phyloP scores from a whole-genome alignment of 2,329 filamentous ascomycete species.

The Venturia oleaginea region DNA sequence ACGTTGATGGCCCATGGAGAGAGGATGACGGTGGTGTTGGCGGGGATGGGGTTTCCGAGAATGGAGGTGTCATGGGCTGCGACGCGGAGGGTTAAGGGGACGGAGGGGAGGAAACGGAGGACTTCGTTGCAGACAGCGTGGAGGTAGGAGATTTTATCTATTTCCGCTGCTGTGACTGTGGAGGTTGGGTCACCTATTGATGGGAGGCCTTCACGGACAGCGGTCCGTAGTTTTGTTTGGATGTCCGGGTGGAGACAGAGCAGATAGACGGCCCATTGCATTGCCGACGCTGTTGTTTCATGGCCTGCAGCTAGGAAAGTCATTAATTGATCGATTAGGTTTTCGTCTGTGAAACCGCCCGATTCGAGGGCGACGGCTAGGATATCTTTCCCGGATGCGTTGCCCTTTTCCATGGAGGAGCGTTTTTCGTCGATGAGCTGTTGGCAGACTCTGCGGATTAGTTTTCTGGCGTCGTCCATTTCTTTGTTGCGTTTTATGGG shows the following conservation, averaged over 20 bases:
- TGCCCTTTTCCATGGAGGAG: slow-evolving; percentile 39
- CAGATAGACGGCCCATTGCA: slow-evolving; percentile 41
- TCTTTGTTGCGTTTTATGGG: slow-evolving; percentile 60
- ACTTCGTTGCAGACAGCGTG: slow-evolving; percentile 66
- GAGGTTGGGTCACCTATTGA: slow-evolving; percentile 26
- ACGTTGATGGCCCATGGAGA: slow-evolving; percentile 55
- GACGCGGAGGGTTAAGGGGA: slow-evolving; percentile 56
- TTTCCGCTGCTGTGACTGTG: slow-evolving; percentile 41
- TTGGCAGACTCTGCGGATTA: slow-evolving; percentile 51
- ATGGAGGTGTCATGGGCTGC: slow-evolving; percentile 53
- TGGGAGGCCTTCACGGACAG: slow-evolving; percentile 36
- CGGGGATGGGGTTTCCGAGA: slow-evolving; percentile 53
- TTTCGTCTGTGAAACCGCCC: slow-evolving; percentile 66
- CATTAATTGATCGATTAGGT: slow-evolving; percentile 83
- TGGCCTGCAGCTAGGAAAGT: slow-evolving; percentile 70
- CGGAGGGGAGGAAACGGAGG: slow-evolving; percentile 58
- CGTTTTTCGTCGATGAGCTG: slow-evolving; percentile 66
- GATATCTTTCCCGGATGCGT: slow-evolving; percentile 57
- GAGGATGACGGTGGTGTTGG: slow-evolving; percentile 58
- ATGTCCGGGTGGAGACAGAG: slow-evolving; percentile 35
- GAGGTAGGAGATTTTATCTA: slow-evolving; percentile 66
- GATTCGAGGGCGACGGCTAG: slow-evolving; percentile 70
- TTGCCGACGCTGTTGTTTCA: slow-evolving; percentile 45
- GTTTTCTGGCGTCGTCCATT: slow-evolving; percentile 26
- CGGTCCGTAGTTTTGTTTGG: slow-evolving; percentile 36